A percentile compares a stretch with the other conserved stretches of the same genome.
Conservation (phyloP, 1,139 yeast species). For the Eremothecium cymbalariae region DNA sequence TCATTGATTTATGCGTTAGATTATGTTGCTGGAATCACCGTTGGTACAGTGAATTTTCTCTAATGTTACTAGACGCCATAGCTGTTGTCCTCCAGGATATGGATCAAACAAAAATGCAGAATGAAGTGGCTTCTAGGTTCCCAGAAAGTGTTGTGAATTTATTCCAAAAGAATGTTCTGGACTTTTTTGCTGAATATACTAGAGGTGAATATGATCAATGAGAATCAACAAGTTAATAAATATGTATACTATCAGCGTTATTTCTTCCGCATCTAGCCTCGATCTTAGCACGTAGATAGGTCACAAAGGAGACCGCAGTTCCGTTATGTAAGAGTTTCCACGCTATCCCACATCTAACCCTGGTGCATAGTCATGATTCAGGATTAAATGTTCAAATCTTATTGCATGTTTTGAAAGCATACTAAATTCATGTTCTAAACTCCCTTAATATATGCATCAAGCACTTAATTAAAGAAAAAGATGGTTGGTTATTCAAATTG, state of each 20-base stretch:
- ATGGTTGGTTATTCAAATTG: too few species aligned
- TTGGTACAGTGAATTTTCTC: constrained; percentile 91
- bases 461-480: too few species aligned
- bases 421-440: too few species aligned
- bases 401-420: too few species aligned
- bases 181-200: constrained; percentile 24
- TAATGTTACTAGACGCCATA: constrained; percentile 49
- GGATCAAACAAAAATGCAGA: constrained; percentile 68
- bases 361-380: too few species aligned
- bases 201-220: constrained; percentile 25
- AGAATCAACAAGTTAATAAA: not conserved
- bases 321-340: too few species aligned
- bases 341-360: constrained; percentile 8
- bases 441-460: too few species aligned
- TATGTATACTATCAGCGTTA: too few species aligned
- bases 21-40: constrained; percentile 92
- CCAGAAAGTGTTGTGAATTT: constrained; percentile 35
- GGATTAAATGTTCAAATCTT: too few species aligned
- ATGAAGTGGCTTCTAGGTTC: constrained; percentile 68
- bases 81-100: constrained; percentile 61
- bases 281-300: too few species aligned
- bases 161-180: constrained; percentile 31
- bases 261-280: too few species aligned
- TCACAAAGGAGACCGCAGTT: too few species aligned
- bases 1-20: constrained; percentile 65